phyloP scores from a whole-genome alignment of 2,329 filamentous ascomycete genomes.

The Penicillium sp. region DNA sequence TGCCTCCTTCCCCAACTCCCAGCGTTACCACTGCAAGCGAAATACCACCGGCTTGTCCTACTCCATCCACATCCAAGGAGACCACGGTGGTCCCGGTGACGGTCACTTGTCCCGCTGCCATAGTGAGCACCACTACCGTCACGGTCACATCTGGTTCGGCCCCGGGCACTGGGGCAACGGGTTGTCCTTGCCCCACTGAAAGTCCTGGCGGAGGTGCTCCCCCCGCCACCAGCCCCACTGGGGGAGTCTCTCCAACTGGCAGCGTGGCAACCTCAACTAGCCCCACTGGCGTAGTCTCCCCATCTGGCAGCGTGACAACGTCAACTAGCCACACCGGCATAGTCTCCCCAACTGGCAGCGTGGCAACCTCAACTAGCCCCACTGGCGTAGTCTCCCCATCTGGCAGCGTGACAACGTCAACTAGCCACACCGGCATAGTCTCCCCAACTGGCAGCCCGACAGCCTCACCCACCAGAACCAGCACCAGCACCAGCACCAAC shows the following conservation, averaged over 20 bases:
- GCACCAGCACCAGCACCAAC: not conserved
- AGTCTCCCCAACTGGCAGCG: not conserved
- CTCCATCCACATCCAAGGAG: not conserved
- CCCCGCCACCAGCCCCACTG: not conserved
- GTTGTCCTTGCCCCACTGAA: conserved; percentile 1
- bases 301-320: not conserved
- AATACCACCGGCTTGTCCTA: not conserved
- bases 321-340: not conserved
- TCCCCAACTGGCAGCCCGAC: not conserved
- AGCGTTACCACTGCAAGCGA: not conserved
- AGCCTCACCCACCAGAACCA: too few species aligned
- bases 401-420: not conserved
- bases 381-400: not conserved
- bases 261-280: not conserved
- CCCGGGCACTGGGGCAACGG: not conserved
- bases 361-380: not conserved
- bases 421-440: not conserved
- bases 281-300: not conserved
- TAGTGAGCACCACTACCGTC: conserved; percentile 4
- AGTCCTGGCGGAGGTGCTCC: not conserved
- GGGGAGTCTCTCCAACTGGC: not conserved
- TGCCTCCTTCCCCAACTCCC: not conserved
- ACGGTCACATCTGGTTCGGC: not conserved
- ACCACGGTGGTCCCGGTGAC: conserved; percentile 6
- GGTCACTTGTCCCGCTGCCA: conserved; percentile 1